Evolutionary conservation across 106 monocot genomes (phyloP), one percentile per base, ranked within the genome.

Genomic region (Platanthera guangdongensis): DNA sequence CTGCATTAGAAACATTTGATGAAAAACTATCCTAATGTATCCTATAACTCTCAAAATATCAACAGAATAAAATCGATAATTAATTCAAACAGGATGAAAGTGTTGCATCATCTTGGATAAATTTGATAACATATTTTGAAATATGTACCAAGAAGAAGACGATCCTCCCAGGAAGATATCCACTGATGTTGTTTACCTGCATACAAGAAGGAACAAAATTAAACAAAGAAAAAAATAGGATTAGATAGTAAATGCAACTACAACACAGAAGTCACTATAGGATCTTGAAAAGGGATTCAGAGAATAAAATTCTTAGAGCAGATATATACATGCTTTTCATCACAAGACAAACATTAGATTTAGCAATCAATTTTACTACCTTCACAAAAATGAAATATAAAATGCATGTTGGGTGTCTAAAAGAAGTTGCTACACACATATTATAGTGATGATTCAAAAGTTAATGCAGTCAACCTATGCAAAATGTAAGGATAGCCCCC

Each of bases 151-250:
- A 78, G 80, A 99, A 99, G 72, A 99, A 99, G 53, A 99, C 94
- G 60, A 99, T 99, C 28, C 97, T 87, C 57, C 97, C 97, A 73
- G 97, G 97, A 78, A 99, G 88, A 81, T 99, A 94, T 75, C 97
- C 97, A 69, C 97, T 90, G 79, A 99, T 99, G 74, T 99, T 92
- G 69, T 99, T 99, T 19, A 99, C 81, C 97, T 99, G 87, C 59
- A 60, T 11, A 9, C 59, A 7, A 60, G 8, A 60, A 60, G 59
- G 6, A 19, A 19, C n/a, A 59, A 59, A 60, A 60, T 18, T 19
- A 39, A 39, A 22, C 8, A 19, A 60, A 60, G 59, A 60, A 60
- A 60, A 5, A 21, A 5, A 21, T 4, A 19, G 9, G 18, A 19
- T 19, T 19, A 60, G 2, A 60, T 19, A 39, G 39, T 39, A 60